These are phyloP conservation scores for Sporisorium iseilematis-ciliati DNA, from an alignment of 1,284 basidiomycete species.

Conservation along the genomic window DNA sequence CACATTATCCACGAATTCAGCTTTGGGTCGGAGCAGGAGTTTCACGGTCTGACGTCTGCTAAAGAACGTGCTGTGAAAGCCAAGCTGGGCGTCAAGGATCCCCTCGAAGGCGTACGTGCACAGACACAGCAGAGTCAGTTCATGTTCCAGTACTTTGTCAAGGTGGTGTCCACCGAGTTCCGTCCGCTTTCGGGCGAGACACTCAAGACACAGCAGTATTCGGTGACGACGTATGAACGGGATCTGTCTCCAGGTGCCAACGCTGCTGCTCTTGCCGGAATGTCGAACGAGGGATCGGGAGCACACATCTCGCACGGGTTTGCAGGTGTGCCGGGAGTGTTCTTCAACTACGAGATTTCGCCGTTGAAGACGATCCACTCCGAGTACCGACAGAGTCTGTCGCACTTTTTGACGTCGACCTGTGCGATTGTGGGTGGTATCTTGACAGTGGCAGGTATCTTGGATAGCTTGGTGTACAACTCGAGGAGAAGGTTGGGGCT, in stretches of 20 bases:
- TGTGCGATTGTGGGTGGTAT: conserved; percentile 98
- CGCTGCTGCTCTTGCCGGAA: conserved; percentile 32
- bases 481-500: conserved; percentile 67
- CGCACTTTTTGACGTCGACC: conserved; percentile 86
- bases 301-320: conserved; percentile 80
- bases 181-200: conserved; percentile 47
- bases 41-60: conserved; percentile 32
- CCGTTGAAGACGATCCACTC: conserved; percentile 64
- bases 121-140: conserved; percentile 73
- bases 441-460: conserved; percentile 89
- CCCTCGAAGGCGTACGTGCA: conserved; percentile 80
- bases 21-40: conserved; percentile 73
- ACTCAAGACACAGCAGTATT: conserved; percentile 88
- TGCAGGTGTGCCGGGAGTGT: conserved; percentile 74
- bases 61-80: conserved; percentile 72
- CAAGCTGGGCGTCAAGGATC: conserved; percentile 83
- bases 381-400: conserved; percentile 85
- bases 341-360: conserved; percentile 81
- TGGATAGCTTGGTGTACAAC: conserved; percentile 86
- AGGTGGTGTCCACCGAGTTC: conserved; percentile 72
- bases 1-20: conserved; percentile 86
- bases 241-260: conserved; percentile 72
- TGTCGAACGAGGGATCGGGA: conserved; percentile 60
- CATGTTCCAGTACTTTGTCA: conserved; percentile 84
- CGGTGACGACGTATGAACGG: conserved; percentile 93